Evolutionary conservation across 768 basidiomycete species (phyloP).

Genomic region (Aureoboletus auriporus): DNA sequence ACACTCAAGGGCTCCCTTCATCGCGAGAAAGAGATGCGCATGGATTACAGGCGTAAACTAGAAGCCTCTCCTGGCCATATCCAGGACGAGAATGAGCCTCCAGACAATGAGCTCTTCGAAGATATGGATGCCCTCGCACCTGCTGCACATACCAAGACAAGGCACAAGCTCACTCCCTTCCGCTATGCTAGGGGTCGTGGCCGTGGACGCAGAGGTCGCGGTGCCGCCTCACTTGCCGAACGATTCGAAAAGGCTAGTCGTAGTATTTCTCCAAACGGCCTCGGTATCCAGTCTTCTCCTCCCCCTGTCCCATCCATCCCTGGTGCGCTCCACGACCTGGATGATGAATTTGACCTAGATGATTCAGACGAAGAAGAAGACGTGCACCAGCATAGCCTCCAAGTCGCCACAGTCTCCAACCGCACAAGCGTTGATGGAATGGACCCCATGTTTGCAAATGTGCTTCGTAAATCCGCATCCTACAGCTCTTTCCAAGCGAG

Average conservation of each 20-base stretch:
- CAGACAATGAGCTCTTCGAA: slow-evolving; percentile 41
- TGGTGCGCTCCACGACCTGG: slow-evolving; percentile 24
- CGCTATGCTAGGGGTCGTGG: slow-evolving; percentile 35
- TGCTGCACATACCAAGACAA: slow-evolving; percentile 32
- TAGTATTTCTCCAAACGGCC: slow-evolving; percentile 45
- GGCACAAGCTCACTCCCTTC: slow-evolving; percentile 50
- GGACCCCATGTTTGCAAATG: slow-evolving; percentile 82
- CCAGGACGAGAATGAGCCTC: slow-evolving; percentile 36
- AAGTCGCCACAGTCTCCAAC: slow-evolving; percentile 45
- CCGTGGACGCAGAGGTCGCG: slow-evolving; percentile 50
- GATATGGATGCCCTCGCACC: slow-evolving; percentile 39
- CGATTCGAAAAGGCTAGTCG: slow-evolving; percentile 56
- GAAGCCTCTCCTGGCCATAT: slow-evolving; percentile 37
- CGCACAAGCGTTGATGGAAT: slow-evolving; percentile 78
- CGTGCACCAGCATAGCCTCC: slow-evolving; percentile 20
- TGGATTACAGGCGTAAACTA: slow-evolving; percentile 59
- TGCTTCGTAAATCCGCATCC: slow-evolving; percentile 56
- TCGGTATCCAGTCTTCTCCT: slow-evolving; percentile 18
- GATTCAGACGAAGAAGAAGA: slow-evolving; percentile 27
- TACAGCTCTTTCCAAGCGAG: slow-evolving; percentile 40
- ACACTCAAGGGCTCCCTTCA: slow-evolving; percentile 77
- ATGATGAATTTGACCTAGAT: slow-evolving; percentile 23
- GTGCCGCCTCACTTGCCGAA: slow-evolving; percentile 54
- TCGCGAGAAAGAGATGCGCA: slow-evolving; percentile 79
- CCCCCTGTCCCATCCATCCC: slow-evolving; percentile 34